Evolutionary conservation across 768 basidiomycete species (phyloP).

Genomic region (Ramaria sp.): DNA sequence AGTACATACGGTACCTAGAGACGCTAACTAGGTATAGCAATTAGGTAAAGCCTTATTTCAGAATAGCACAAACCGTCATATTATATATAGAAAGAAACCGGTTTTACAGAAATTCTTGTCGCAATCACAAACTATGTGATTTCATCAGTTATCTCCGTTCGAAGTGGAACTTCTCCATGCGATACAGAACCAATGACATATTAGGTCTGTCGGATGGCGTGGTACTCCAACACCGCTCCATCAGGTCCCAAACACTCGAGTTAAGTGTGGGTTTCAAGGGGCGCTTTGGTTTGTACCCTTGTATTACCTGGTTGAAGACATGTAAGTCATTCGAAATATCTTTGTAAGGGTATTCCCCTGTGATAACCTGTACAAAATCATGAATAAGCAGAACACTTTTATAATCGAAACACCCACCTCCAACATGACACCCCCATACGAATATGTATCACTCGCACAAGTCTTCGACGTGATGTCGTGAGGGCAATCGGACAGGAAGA

Average conservation of each 20-base stretch:
- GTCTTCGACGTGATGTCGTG: background rate
- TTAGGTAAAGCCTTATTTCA: too few relatives aligned
- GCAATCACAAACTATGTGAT: background rate
- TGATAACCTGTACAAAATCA: background rate
- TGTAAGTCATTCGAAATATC: background rate
- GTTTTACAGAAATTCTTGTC: too few relatives aligned
- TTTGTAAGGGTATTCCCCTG: slow-evolving; percentile 4
- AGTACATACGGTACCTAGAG: too few relatives aligned
- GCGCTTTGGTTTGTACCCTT: background rate
- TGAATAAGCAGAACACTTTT: background rate
- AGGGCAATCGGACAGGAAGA: background rate
- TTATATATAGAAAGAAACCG: too few relatives aligned
- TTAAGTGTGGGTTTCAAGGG: background rate
- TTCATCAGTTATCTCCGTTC: background rate
- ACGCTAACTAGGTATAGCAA: too few relatives aligned
- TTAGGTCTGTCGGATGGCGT: slow-evolving; percentile 1
- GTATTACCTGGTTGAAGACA: background rate
- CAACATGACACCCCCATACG: slow-evolving; percentile 5
- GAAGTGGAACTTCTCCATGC: background rate
- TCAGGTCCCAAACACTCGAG: background rate
- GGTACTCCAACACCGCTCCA: slow-evolving; percentile 7
- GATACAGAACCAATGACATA: background rate
- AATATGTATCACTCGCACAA: slow-evolving; percentile 2
- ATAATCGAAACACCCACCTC: background rate
- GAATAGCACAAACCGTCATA: too few relatives aligned